A percentile compares a stretch with the other conserved stretches of the same genome.
Evolutionary conservation across 78 protist species (phyloP).

Genomic region (Dictyostelium firmibasis): DNA sequence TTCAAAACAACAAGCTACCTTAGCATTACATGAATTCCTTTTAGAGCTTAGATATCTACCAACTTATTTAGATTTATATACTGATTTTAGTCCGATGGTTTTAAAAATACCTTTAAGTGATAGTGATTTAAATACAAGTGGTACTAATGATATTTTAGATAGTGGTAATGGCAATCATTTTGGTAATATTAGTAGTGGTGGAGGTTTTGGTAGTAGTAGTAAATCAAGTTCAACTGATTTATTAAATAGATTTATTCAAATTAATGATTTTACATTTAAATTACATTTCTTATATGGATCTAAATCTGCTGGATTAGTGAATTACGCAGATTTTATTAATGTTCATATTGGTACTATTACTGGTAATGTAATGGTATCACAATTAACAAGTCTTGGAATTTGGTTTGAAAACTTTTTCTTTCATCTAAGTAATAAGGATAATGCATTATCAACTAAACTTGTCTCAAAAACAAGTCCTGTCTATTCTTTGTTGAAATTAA

Average conservation of each 20-base stretch:
- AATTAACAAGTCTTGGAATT: slow-evolving; percentile 62
- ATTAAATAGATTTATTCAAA: slow-evolving; percentile 45
- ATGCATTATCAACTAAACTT: slow-evolving; percentile 69
- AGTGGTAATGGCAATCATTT: no score
- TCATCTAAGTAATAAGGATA: slow-evolving; percentile 60
- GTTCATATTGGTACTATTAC: slow-evolving; percentile 65
- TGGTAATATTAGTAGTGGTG: no score
- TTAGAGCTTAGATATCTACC: slow-evolving; percentile 62
- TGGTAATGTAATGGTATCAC: slow-evolving; percentile 58
- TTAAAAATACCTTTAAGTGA: slow-evolving; percentile 53
- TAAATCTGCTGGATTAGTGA: not conserved
- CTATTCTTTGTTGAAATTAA: slow-evolving; percentile 16
- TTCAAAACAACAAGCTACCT: slow-evolving; percentile 67
- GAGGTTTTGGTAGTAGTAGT: not conserved
- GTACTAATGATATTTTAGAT: not conserved
- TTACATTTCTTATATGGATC: slow-evolving; percentile 73
- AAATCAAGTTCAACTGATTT: not conserved
- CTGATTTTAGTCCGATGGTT: slow-evolving; percentile 65
- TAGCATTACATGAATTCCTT: slow-evolving; percentile 47
- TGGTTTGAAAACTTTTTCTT: slow-evolving; percentile 69
- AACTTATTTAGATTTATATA: slow-evolving; percentile 57
- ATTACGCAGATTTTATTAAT: slow-evolving; percentile 61
- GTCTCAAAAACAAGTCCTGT: slow-evolving; percentile 58
- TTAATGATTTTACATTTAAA: slow-evolving; percentile 75
- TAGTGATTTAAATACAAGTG: not conserved